Conservation (phyloP, 768 basidiomycete genomes). For the Imleria badia region DNA sequence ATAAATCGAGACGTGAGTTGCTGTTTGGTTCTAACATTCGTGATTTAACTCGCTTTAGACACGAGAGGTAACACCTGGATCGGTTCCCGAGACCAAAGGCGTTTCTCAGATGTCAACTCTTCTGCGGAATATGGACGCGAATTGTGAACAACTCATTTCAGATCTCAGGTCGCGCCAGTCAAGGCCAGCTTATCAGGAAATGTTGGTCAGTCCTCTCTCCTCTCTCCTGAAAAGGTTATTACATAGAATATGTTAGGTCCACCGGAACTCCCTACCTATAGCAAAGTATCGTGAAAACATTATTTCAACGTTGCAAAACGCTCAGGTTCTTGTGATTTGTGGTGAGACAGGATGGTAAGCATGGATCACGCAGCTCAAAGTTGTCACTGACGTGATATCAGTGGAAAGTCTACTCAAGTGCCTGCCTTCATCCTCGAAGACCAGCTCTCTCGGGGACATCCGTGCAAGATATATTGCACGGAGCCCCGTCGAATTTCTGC, state of each 20-base stretch:
- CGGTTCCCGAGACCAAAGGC: conserved; percentile 16
- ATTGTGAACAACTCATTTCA: conserved; percentile 52
- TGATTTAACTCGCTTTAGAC: conserved; percentile 15
- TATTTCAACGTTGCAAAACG: conserved; percentile 60
- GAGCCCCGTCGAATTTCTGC: conserved; percentile 96
- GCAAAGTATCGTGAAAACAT: conserved; percentile 78
- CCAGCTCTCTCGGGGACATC: conserved; percentile 72
- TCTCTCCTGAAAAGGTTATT: neutral
- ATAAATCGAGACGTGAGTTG: conserved; percentile 40
- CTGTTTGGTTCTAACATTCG: neutral
- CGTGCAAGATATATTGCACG: conserved; percentile 91
- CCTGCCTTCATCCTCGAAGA: conserved; percentile 94
- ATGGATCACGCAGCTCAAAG: conserved; percentile 37
- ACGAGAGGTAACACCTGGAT: conserved; percentile 20
- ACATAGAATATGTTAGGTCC: conserved; percentile 42
- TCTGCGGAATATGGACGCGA: conserved; percentile 13
- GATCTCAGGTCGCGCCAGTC: conserved; percentile 62
- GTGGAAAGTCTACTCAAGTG: conserved; percentile 96
- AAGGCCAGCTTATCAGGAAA: conserved; percentile 74
- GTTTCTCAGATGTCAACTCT: neutral
- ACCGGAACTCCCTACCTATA: conserved; percentile 83
- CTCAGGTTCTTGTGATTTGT: conserved; percentile 86
- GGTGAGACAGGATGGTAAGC: conserved; percentile 74
- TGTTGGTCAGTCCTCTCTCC: conserved; percentile 63
- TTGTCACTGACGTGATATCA: conserved; percentile 30